Evolutionary conservation across 768 basidiomycete species (phyloP), one percentile per base, ranked within the genome.

Genomic region (Amanita molliuscula): DNA sequence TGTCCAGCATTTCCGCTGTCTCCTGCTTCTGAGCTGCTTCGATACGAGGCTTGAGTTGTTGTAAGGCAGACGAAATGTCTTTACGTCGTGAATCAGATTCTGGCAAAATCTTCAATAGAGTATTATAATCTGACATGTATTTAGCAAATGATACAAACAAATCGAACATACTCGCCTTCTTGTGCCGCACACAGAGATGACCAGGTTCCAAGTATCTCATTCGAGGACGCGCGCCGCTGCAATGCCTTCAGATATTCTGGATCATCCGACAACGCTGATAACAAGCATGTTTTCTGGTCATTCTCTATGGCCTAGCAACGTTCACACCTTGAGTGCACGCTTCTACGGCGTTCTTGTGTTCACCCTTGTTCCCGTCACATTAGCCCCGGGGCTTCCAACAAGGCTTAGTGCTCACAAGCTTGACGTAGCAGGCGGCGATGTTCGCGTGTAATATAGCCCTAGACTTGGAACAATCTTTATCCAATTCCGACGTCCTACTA

Each of bases 1-100:
- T 96, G 53, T 72, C 79, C 59, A 97, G 51, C 89, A 97, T 96
- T 67, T 98, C 95, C 2, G 76, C 76, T 40, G 87, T 93, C 66
- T 97, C 93, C 54, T 69, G 72, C 65, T 91, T 87, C 67, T 92
- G 88, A 13, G 87, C 86, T 11, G 70, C 75, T 59, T 85, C 82
- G 33, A 85, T 65, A 7, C 84, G 79, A 43, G 81, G 79, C 50
- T 84, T 82, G 15, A 98, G 63, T 2, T 61, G 59, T 4, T 63
- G 63, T 6, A 89, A 69, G 10, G 77, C 70, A 33, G 67, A 67
- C 38, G 71, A 69, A 34, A 79, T 68, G 18, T 78, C 73, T 2
- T 64, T 57, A 13, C 62, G 55, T 49, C 84, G 74, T 3, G 77
- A 62, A 2, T 81, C 79, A 1, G 72, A 61, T 2, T 78, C 49